Evolutionary conservation across 2,329 filamentous ascomycete species (phyloP).

Genomic region (Talaromyces pinophilus): DNA sequence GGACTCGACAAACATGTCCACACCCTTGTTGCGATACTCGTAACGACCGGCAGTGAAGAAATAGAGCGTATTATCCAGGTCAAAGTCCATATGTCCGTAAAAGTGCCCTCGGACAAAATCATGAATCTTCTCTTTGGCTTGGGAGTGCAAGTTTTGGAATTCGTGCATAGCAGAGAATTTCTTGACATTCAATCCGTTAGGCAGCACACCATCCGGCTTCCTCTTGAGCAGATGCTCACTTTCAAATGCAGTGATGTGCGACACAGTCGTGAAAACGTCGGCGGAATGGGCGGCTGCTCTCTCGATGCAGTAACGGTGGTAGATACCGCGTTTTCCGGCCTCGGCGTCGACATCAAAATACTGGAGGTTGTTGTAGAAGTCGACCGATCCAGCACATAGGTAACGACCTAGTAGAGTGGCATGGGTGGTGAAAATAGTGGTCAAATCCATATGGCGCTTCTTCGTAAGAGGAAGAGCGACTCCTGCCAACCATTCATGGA

Average conservation of each 20-base stretch:
- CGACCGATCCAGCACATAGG: slow-evolving; percentile 93
- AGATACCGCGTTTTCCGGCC: slow-evolving; percentile 96
- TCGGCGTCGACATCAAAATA: slow-evolving; percentile 95
- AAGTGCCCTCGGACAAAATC: slow-evolving; percentile 98
- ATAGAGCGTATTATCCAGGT: slow-evolving; percentile 94
- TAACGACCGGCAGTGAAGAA: slow-evolving; percentile 97
- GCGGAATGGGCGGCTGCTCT: slow-evolving; percentile 85
- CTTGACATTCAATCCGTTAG: slow-evolving; percentile 96
- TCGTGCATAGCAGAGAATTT: slow-evolving; percentile 99
- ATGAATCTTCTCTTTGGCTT: slow-evolving; percentile 96
- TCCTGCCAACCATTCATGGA: slow-evolving; percentile 97
- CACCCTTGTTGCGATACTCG: slow-evolving; percentile 97
- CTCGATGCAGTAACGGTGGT: slow-evolving; percentile 98
- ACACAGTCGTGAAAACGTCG: slow-evolving; percentile 98
- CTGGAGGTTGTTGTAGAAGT: slow-evolving; percentile 99
- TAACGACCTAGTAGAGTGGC: slow-evolving; percentile 94
- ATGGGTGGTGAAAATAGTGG: slow-evolving; percentile 98
- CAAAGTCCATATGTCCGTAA: slow-evolving; percentile 97
- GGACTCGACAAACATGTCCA: slow-evolving; percentile 99
- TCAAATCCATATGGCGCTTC: slow-evolving; percentile 92
- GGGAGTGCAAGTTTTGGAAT: slow-evolving; percentile 96
- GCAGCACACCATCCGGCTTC: slow-evolving; percentile 93
- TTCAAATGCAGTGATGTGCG: slow-evolving; percentile 97
- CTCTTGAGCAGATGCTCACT: slow-evolving; percentile 96
- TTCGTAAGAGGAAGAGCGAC: slow-evolving; percentile 89